Base-by-base conservation (phyloP, 495 filamentous ascomycete genomes). In the Penicillium cataractarum region DNA sequence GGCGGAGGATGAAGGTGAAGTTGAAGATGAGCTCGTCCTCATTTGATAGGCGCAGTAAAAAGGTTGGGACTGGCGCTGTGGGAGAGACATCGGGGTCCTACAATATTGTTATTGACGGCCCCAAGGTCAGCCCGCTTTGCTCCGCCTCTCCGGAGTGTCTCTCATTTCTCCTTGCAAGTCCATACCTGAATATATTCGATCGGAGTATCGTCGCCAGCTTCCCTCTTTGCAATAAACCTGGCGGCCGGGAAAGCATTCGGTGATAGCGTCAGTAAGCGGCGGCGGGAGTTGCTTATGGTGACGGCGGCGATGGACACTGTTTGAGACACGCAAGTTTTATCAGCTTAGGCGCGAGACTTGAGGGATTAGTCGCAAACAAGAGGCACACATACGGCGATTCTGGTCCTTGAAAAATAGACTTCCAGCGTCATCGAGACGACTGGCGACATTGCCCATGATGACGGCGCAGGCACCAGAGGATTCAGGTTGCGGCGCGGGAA, bases 161-260 rank as follows among this genome's bases (percentile, higher is more conserved):
- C 15, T 15, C 49, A 9, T 31, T 22, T 4, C 21, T 52, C 8
- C n/a, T n/a, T n/a, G n/a, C n/a, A 3, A n/a, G 49, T 32, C n/a
- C 49, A 49, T 74, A 97, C 94, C 87, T 97, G 95, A 35, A 99
- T 87, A 76, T 92, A 99, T 76, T 97, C 94, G 56, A 97, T 81
- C 8, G 89, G 83, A 53, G 80, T 82, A 49, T 89, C 86, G 69
- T 99, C 95, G 51, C 89, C 86, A 9, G 79, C 50, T 40, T 94
- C 86, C 71, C 90, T 88, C 74, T 85, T 89, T 55, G 91, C 92
- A 65, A 79, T 84, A 74, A 93, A 87, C 78, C 89, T 87, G 42
- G 86, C 90, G 50, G 92, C 90, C 32, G 95, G 95, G 73, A 90
- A 98, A 61, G 90, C 84, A 80, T 97, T 97, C 60, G 95, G 95